phyloP scores from a whole-genome alignment of 257 asterid species.

The Cruciata laevipes region DNA sequence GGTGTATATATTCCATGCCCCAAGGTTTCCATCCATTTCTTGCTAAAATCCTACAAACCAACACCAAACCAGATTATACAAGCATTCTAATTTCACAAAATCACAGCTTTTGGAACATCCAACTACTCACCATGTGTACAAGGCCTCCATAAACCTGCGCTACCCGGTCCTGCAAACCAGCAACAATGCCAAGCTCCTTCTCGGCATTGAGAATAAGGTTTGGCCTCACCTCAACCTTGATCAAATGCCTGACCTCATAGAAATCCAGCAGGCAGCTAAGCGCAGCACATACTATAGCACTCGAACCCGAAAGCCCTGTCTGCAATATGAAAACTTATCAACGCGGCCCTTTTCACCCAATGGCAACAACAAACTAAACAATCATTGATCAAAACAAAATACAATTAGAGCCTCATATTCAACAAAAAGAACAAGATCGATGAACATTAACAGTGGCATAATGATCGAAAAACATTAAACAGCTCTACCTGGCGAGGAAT shows the following conservation, averaged over 20 bases:
- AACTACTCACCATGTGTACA: conserved; percentile 61
- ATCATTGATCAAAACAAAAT: neutral
- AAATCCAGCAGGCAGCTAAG: conserved; percentile 93
- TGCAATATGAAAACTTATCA: conserved; percentile 29
- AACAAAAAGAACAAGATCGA: neutral
- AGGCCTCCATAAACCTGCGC: conserved; percentile 98
- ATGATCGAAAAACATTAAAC: neutral
- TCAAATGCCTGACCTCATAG: conserved; percentile 67
- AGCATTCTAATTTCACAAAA: neutral
- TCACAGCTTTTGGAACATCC: neutral
- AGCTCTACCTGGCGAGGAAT: conserved; percentile 80
- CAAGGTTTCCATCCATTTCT: conserved; percentile 67
- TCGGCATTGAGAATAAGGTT: conserved; percentile 84
- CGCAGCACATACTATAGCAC: conserved; percentile 96
- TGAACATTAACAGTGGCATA: neutral
- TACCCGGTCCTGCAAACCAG: conserved; percentile 97
- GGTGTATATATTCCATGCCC: conserved; percentile 72
- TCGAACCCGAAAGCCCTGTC: conserved; percentile 99
- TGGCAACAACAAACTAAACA: neutral
- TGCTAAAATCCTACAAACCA: conserved; percentile 59
- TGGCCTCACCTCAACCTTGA: conserved; percentile 83
- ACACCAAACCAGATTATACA: conserved; percentile 1
- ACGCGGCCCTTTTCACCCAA: neutral
- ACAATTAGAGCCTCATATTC: too few species aligned
- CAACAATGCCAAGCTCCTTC: conserved; percentile 93